phyloP scores from a whole-genome alignment of 1,284 basidiomycete genomes.

The Marasmius oreades region DNA sequence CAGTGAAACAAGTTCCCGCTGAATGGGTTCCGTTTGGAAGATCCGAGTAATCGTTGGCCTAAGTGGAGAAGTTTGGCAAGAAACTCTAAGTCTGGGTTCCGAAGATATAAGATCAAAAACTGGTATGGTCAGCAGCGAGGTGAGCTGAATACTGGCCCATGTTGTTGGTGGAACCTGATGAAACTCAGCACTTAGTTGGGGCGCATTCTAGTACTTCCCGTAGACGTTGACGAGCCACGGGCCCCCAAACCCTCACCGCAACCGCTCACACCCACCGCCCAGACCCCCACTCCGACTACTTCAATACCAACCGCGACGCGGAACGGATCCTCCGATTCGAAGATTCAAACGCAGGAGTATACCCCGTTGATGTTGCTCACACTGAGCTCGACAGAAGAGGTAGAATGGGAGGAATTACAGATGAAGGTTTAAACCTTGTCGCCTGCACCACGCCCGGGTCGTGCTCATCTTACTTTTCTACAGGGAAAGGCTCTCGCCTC shows the following conservation, averaged over 20 bases:
- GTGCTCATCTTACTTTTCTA: neutral
- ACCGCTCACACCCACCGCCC: neutral
- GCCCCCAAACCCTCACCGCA: conserved; percentile 21
- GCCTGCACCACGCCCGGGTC: neutral
- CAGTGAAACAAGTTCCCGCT: neutral
- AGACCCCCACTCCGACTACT: neutral
- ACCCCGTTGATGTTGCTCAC: conserved; percentile 62
- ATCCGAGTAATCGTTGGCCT: conserved; percentile 68
- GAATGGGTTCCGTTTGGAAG: neutral
- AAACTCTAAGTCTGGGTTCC: conserved; percentile 35
- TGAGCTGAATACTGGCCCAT: conserved; percentile 26
- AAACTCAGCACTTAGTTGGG: conserved; percentile 47
- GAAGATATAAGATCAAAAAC: conserved; percentile 43
- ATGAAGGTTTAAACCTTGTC: conserved; percentile 43
- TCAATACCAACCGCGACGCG: neutral
- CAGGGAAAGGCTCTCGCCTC: conserved; percentile 53
- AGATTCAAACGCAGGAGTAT: neutral
- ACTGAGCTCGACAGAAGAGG: conserved; percentile 54
- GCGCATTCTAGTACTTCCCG: conserved; percentile 61
- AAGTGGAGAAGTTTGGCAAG: conserved; percentile 70
- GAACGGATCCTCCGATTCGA: neutral
- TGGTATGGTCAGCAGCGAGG: conserved; percentile 75
- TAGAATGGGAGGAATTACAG: conserved; percentile 62
- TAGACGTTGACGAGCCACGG: conserved; percentile 37
- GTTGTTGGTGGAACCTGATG: conserved; percentile 4